Conservation (phyloP, 2,329 filamentous ascomycete genomes). For the Aspergillus cejpii region DNA sequence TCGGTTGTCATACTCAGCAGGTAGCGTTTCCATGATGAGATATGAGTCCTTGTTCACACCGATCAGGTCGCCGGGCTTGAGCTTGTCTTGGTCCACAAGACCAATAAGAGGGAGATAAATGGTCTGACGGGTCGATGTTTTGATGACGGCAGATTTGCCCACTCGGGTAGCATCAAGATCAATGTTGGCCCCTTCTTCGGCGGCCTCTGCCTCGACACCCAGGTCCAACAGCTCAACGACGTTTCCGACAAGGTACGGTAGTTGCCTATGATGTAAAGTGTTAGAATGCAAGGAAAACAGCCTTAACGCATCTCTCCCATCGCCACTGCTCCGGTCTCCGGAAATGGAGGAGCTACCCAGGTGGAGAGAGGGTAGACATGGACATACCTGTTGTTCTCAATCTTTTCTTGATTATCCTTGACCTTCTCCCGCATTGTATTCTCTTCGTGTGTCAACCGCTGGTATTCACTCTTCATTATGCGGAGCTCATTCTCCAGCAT, state of each 20-base stretch:
- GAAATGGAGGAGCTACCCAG: background rate
- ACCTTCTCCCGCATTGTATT: conserved; percentile 96
- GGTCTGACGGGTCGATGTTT: conserved; percentile 95
- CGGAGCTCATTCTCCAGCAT: conserved; percentile 94
- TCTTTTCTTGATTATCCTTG: conserved; percentile 98
- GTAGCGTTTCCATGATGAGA: conserved; percentile 89
- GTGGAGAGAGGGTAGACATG: background rate
- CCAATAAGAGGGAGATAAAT: conserved; percentile 98
- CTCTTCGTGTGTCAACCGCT: conserved; percentile 91
- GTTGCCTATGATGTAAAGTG: conserved; percentile 57
- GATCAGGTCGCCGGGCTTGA: conserved; percentile 94
- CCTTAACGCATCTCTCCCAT: background rate
- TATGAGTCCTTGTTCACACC: conserved; percentile 99
- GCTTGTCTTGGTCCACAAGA: conserved; percentile 86
- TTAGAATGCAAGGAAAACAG: conserved; percentile 9
- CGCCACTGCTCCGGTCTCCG: background rate
- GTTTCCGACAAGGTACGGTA: conserved; percentile 96
- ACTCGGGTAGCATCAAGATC: conserved; percentile 94
- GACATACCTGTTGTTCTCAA: conserved; percentile 90
- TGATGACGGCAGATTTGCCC: conserved; percentile 98
- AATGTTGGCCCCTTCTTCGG: conserved; percentile 97
- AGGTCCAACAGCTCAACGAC: conserved; percentile 96
- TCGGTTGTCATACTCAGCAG: conserved; percentile 95
- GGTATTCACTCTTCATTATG: conserved; percentile 97
- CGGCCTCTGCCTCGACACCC: conserved; percentile 90